Base-by-base conservation (phyloP, 129 eudicot species). In the Centella asiatica region DNA sequence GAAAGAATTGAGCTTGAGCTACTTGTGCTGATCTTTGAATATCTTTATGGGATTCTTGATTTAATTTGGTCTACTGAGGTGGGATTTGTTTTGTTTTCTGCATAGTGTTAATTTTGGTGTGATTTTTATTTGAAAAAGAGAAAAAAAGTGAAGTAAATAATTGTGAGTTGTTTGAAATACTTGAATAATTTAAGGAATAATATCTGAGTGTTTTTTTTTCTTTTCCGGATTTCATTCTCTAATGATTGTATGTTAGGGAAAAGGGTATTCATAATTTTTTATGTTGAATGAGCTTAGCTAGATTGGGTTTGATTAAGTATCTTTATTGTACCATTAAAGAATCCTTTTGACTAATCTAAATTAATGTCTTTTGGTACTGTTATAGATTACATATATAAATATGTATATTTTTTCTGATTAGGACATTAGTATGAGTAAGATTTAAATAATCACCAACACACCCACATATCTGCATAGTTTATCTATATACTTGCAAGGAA, bases 281-380 rank as follows among this genome's bases (percentile, higher is more conserved):
- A 60, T 62, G 53, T 59, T 53, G 68, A 60, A 40, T 49, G 44
- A 71, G 66, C 65, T 66, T 71, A 65, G 65, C 69, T 71, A 81
- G 86, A 72, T 78, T 64, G 71, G 59, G 64, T 60, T 72, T 53
- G n/a, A 25, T 12, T 27, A 25, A 48, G 66, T 79, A 56, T 46
- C 66, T 68, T 82, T 75, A 39, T 76, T 48, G 27, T 76, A 65
- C 60, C 65, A 83, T 77, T 86, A 86, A 86, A 81, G 64, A 73
- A 83, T 59, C 48, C 68, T 73, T 58, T 84, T 84, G 90, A 87
- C 94, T 80, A 68, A 52, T 66, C 49, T 51, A 61, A 64, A 50
- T 39, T 64, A 56, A 57, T 73, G 46, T 36, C 60, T 64, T n/a
- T 82, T 73, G 62, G 72, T 74, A 70, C 72, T 62, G 76, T 75